A percentile compares a stretch with the other conserved stretches of the same genome.
Conservation (phyloP, 257 asterid genomes). For the Lycium ferocissimum region DNA sequence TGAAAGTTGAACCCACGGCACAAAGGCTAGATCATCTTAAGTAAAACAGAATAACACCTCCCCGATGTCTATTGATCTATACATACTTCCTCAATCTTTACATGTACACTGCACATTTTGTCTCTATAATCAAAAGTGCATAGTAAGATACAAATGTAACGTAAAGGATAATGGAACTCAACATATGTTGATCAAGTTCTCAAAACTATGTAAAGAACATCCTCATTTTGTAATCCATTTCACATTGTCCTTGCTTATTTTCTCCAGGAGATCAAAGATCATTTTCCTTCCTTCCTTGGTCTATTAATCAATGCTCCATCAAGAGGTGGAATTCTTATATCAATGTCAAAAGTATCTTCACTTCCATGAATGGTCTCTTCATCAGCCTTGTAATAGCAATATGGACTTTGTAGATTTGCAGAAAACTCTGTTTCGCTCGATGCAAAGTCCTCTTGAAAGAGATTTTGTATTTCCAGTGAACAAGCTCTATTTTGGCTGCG, state of each 20-base stretch:
- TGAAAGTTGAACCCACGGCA: neutral
- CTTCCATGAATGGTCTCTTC: conserved; percentile 31
- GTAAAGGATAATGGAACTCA: neutral
- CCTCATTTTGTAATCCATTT: neutral
- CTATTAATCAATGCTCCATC: neutral
- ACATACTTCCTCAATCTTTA: neutral
- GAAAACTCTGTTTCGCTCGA: conserved; percentile 43
- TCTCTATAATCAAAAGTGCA: neutral
- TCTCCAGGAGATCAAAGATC: neutral
- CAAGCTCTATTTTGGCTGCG: conserved; percentile 38
- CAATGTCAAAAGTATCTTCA: conserved; percentile 16
- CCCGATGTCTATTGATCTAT: neutral
- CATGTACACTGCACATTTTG: neutral
- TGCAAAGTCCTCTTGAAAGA: conserved; percentile 34
- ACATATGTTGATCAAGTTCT: too few species aligned
- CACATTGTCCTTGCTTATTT: neutral
- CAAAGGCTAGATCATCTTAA: neutral
- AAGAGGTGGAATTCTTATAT: neutral
- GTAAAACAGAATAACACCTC: neutral
- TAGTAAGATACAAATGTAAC: neutral
- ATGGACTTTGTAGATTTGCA: conserved; percentile 41
- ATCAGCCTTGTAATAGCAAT: conserved; percentile 18
- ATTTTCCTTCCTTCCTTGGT: neutral
- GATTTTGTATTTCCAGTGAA: conserved; percentile 38
- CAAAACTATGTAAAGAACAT: neutral